These are phyloP conservation scores for Erodium texanum DNA, from an alignment of 441 rosid species.

Conservation along the genomic window DNA sequence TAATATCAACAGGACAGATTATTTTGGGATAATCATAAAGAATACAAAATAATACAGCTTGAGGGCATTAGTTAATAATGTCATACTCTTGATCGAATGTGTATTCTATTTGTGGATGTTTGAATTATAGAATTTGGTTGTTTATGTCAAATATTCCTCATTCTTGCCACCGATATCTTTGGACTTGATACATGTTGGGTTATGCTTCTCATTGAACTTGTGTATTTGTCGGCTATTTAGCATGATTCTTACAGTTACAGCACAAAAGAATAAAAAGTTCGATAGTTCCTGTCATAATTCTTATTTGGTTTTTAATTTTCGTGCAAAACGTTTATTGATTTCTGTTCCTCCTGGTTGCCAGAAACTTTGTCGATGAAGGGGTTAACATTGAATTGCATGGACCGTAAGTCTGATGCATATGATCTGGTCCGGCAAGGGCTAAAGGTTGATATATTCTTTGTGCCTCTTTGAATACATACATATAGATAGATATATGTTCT, in stretches of 20 bases:
- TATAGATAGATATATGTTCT: background rate
- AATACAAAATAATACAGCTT: background rate
- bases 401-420: conserved; percentile 96
- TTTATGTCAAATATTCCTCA: background rate
- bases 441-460: conserved; percentile 48
- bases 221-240: background rate
- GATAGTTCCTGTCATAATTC: conserved; percentile 1
- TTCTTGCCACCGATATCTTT: background rate
- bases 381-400: conserved; percentile 96
- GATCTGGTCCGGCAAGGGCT: conserved; percentile 93
- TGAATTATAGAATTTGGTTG: background rate
- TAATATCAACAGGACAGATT: too few species aligned
- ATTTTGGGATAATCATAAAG: background rate
- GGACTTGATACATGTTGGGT: background rate
- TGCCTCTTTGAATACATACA: conserved; percentile 6
- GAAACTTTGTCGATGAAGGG: conserved; percentile 99
- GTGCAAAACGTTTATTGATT: conserved; percentile 14
- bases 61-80: background rate
- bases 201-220: background rate
- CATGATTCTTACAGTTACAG: background rate
- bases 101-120: background rate
- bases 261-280: background rate
- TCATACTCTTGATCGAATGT: background rate
- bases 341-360: conserved; percentile 25
- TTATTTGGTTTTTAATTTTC: conserved; percentile 1